A percentile compares a stretch with the other conserved stretches of the same genome.
These are phyloP conservation scores for Scenedesmus sp. DNA, from an alignment of 163 green algal species.

Conservation along the genomic window DNA sequence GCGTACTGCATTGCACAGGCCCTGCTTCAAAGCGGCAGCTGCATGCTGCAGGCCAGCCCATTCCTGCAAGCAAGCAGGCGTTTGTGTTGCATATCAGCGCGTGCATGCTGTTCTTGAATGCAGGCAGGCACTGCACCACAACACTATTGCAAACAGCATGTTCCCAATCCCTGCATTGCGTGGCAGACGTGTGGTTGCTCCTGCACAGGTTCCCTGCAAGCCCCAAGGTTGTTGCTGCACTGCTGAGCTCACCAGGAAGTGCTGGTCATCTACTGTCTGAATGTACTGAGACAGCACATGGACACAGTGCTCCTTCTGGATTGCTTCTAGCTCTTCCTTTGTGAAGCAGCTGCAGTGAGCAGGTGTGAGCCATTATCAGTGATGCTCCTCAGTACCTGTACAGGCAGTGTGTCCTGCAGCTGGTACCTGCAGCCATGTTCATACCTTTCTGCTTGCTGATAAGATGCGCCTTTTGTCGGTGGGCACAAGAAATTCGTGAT, in stretches of 20 bases:
- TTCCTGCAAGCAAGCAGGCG: slow-evolving; percentile 2
- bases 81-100: neutral
- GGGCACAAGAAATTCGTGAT: slow-evolving; percentile 23
- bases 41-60: slow-evolving; percentile 38
- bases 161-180: neutral
- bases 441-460: slow-evolving; percentile 37
- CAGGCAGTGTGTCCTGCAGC: neutral
- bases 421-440: neutral
- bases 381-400: too few relatives aligned
- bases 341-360: slow-evolving; percentile 36
- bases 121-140: neutral
- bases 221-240: neutral
- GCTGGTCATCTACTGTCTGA: slow-evolving; percentile 28
- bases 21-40: neutral
- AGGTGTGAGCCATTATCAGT: neutral
- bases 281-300: slow-evolving; percentile 32
- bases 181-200: neutral
- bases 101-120: too few relatives aligned
- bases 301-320: slow-evolving; percentile 35
- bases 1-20: slow-evolving; percentile 30
- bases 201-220: neutral
- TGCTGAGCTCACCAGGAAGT: slow-evolving; percentile 29
- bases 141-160: neutral
- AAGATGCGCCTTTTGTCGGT: slow-evolving; percentile 24
- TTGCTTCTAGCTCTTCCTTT: slow-evolving; percentile 34